Evolutionary conservation across 192 early-diverging fungal species (phyloP).

Genomic region (Backusella parvicylindrica): DNA sequence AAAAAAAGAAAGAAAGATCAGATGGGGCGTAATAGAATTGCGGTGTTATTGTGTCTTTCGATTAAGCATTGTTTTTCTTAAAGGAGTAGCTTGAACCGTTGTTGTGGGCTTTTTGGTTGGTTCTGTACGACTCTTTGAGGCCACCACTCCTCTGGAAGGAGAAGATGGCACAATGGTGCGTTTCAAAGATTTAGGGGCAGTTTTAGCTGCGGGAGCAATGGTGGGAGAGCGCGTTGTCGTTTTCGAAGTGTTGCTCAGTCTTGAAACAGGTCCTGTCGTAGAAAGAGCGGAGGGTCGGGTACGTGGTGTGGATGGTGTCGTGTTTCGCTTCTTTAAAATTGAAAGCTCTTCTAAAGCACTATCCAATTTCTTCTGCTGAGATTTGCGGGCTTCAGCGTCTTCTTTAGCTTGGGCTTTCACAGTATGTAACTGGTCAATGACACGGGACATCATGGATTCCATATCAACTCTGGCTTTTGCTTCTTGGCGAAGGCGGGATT

Average conservation of each 20-base stretch:
- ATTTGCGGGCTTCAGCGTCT: background rate
- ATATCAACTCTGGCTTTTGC: conserved; percentile 11
- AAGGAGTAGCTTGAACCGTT: background rate
- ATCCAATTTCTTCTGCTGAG: conserved; percentile 6
- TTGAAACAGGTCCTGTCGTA: background rate
- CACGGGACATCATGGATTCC: conserved; percentile 17
- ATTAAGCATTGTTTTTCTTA: background rate
- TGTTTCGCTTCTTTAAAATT: conserved; percentile 9
- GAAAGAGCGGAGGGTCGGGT: background rate
- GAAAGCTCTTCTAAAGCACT: conserved; percentile 3
- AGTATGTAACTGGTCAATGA: conserved; percentile 17
- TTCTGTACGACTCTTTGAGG: background rate
- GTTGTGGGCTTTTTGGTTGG: background rate
- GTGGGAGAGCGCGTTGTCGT: background rate
- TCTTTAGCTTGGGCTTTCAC: conserved; percentile 11
- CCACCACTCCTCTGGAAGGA: background rate
- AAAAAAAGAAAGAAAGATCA: background rate
- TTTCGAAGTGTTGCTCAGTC: background rate
- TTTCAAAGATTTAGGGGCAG: background rate
- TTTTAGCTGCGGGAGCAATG: background rate
- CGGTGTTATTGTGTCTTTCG: background rate
- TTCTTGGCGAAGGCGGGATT: conserved; percentile 16
- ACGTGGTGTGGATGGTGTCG: background rate
- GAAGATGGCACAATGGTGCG: background rate
- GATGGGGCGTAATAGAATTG: background rate